Conservation (phyloP, 768 basidiomycete genomes). For the Sporobolomyces pararoseus region DNA sequence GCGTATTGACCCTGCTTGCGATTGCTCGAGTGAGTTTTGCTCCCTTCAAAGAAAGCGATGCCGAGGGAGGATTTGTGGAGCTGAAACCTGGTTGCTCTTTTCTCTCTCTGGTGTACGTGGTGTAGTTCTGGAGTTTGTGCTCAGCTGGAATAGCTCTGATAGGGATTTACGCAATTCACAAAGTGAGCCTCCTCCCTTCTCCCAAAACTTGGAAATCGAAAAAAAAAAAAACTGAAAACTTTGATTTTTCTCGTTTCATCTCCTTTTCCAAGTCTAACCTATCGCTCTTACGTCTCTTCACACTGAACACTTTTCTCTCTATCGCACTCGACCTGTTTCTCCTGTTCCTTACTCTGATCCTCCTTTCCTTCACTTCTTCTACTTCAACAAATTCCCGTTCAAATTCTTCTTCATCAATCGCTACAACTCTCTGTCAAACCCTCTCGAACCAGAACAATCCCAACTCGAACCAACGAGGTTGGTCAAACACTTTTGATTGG, state of each 20-base stretch:
- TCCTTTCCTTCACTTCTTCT: conserved; percentile 3
- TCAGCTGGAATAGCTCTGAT: neutral
- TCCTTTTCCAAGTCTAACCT: conserved; percentile 6
- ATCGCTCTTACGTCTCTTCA: conserved; percentile 19
- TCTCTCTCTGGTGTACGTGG: too few species aligned
- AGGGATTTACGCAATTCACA: conserved; percentile 1
- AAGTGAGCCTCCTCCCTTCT: conserved; percentile 1
- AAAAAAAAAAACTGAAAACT: too few species aligned
- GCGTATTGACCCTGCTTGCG: conserved; percentile 9
- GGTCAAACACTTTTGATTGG: too few species aligned
- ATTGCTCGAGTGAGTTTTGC: conserved; percentile 18
- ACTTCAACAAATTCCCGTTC: too few species aligned
- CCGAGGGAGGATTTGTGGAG: neutral
- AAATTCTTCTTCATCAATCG: neutral
- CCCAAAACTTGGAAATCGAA: too few species aligned
- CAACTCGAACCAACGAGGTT: neutral
- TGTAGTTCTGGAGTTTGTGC: conserved; percentile 25
- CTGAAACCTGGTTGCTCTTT: too few species aligned
- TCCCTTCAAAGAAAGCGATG: neutral
- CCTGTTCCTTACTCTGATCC: conserved; percentile 12
- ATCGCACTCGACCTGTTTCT: conserved; percentile 20
- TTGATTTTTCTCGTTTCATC: neutral
- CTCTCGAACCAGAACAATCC: conserved; percentile 10
- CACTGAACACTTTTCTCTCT: conserved; percentile 28
- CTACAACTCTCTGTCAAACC: conserved; percentile 30